Evolutionary conservation across 1,139 yeast genomes (phyloP), one percentile per base, ranked within the genome.

Genomic region (Geotrichum citri-aurantii): DNA sequence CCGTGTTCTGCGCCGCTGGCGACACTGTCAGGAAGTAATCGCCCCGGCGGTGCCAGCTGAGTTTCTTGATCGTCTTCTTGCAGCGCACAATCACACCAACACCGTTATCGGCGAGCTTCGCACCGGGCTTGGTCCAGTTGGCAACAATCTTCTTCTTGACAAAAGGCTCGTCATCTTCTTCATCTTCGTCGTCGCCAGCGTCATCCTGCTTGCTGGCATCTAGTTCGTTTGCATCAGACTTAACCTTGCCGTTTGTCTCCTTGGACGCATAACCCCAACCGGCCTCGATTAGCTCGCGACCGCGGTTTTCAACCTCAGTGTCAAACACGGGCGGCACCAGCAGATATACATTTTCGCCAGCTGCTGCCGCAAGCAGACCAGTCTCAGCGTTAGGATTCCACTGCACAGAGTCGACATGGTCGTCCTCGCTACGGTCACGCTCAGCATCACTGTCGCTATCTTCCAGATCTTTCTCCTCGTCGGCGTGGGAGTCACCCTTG

Each of bases 11-110:
- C 58, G 90, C 87, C 61, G 88, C 93, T 53, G 98, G 98, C 12
- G 96, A 85, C 24, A 90, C 96, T 2, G 96, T 86, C 64, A 93
- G 96, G 67, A 95, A 89, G 72, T 93, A 93, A 76, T 93, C 99
- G 69, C 99, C 99, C 69, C 88, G 87, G 73, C 97, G 82, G 73
- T 93, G 99, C 99, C 99, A 93, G 65, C 96, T 82, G 19, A 93
- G 68, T 69, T 85, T 87, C 75, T 90, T 91, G 65, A 93, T 82
- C 0, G 89, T 79, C 71, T 85, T 88, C 63, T 86, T 81, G 65
- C 85, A 78, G 17, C 81, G 74, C 62, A 93, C 83, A 33, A 89
- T 85, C 10, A 90, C 87, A 12, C 89, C 81, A 48, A 92, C 84
- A 55, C 96, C 96, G 64, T 81, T 79, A 54, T 74, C 75, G 50